Evolutionary conservation across 169 alveolate genomes (phyloP).

Genomic region (Amoebophrya sp.): DNA sequence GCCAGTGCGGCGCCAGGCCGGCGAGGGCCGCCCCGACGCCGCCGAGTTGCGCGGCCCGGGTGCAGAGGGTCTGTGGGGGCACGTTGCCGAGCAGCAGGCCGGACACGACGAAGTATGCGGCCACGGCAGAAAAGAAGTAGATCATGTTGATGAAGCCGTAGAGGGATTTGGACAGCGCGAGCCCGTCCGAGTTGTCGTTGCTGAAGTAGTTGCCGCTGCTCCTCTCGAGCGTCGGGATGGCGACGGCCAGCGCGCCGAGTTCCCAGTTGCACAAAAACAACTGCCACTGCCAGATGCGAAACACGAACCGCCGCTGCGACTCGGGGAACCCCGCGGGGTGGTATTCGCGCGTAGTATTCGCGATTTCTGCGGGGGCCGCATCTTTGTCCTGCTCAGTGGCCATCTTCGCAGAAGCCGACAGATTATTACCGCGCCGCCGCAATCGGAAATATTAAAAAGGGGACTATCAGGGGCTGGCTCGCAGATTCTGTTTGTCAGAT

Average conservation of each 20-base stretch:
- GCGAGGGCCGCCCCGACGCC: background rate
- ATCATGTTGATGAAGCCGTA: background rate
- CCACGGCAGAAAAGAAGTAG: background rate
- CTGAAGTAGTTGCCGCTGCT: background rate
- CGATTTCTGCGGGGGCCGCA: too few relatives aligned
- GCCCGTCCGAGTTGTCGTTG: background rate
- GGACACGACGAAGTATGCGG: background rate
- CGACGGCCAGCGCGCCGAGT: background rate
- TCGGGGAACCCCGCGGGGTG: too few relatives aligned
- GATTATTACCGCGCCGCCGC: too few relatives aligned
- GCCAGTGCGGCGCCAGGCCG: background rate
- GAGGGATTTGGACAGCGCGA: background rate
- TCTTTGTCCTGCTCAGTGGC: too few relatives aligned
- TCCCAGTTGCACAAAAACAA: background rate
- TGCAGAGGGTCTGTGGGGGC: background rate
- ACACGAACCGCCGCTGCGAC: background rate
- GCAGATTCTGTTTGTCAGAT: too few relatives aligned
- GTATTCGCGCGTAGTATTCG: too few relatives aligned
- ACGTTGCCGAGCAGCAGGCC: background rate
- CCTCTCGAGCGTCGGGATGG: background rate
- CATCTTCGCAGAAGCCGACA: too few relatives aligned
- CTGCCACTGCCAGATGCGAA: background rate
- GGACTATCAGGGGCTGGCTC: too few relatives aligned
- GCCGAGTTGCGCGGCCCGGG: background rate
- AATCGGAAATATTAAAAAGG: too few relatives aligned